Evolutionary conservation across 2,329 filamentous ascomycete species (phyloP).

Genomic region (Nakataea oryzae): DNA sequence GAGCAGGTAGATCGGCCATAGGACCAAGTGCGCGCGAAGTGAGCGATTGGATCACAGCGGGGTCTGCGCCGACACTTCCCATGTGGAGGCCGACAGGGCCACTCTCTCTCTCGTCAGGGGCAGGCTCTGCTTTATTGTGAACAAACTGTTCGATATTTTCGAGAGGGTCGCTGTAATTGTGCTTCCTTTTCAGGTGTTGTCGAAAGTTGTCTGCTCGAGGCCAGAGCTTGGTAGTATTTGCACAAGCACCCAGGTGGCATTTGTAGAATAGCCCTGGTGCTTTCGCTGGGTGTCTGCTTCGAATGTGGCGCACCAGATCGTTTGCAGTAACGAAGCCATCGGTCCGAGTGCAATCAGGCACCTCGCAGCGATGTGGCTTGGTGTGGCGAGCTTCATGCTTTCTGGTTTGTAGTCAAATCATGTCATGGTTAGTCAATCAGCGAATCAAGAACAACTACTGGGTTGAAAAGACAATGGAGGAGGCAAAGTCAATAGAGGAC

Average conservation of each 20-base stretch:
- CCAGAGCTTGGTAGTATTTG: constrained; percentile 59
- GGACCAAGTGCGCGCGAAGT: background rate
- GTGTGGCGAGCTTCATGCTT: constrained; percentile 65
- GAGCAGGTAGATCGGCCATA: too few relatives aligned
- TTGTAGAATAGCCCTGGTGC: constrained; percentile 42
- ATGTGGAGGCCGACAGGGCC: background rate
- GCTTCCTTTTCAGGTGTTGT: constrained; percentile 63
- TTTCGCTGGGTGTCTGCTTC: constrained; percentile 52
- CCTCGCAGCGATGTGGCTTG: constrained; percentile 54
- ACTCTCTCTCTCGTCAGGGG: background rate
- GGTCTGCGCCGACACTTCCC: background rate
- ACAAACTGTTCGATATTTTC: constrained; percentile 1
- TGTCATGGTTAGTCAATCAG: constrained; percentile 12
- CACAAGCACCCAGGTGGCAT: constrained; percentile 48
- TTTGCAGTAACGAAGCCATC: constrained; percentile 71
- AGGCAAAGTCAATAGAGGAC: background rate
- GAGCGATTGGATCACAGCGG: background rate
- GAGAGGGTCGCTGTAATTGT: constrained; percentile 29
- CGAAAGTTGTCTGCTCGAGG: constrained; percentile 80
- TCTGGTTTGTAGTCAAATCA: constrained; percentile 30
- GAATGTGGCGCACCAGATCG: constrained; percentile 70
- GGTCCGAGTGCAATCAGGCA: constrained; percentile 42
- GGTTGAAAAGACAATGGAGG: constrained; percentile 10
- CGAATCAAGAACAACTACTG: background rate
- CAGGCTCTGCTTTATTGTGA: background rate